These are phyloP conservation scores for Tilletia indica DNA, from an alignment of 1,284 basidiomycete species.

Conservation along the genomic window DNA sequence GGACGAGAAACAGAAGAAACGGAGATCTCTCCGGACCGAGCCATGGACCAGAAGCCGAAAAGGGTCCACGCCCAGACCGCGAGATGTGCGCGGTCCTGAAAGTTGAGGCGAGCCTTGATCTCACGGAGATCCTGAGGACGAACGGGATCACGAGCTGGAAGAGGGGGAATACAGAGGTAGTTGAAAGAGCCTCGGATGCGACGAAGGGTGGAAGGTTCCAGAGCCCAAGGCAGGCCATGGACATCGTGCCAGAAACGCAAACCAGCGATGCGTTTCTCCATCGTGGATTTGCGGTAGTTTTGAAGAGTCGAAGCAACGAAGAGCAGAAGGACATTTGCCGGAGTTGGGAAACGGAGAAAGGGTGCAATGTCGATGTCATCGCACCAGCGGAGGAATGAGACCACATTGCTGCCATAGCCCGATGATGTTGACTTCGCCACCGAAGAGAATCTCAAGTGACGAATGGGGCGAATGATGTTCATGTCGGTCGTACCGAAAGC, in stretches of 20 bases:
- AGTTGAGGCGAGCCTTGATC: too few species aligned
- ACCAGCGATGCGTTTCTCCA: neutral
- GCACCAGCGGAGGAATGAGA: neutral
- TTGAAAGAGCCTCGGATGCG: neutral
- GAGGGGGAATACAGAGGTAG: neutral
- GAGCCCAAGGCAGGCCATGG: neutral
- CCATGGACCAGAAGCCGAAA: neutral
- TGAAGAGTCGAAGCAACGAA: neutral
- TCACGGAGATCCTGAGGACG: neutral
- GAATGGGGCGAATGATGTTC: neutral
- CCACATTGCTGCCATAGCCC: neutral
- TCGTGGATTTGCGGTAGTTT: neutral
- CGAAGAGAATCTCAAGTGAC: neutral
- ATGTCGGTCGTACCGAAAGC: neutral
- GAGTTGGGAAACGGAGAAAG: neutral
- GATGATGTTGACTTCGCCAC: neutral
- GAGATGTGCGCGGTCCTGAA: neutral
- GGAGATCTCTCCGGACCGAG: neutral
- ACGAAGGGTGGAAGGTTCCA: neutral
- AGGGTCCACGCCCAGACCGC: neutral
- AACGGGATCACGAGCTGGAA: neutral
- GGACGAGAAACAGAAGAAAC: neutral
- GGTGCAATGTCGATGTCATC: neutral
- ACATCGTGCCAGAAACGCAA: neutral
- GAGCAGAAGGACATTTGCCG: neutral